phyloP scores from a whole-genome alignment of 2,329 filamentous ascomycete genomes.

The Pseudogymnoascus pannorum region DNA sequence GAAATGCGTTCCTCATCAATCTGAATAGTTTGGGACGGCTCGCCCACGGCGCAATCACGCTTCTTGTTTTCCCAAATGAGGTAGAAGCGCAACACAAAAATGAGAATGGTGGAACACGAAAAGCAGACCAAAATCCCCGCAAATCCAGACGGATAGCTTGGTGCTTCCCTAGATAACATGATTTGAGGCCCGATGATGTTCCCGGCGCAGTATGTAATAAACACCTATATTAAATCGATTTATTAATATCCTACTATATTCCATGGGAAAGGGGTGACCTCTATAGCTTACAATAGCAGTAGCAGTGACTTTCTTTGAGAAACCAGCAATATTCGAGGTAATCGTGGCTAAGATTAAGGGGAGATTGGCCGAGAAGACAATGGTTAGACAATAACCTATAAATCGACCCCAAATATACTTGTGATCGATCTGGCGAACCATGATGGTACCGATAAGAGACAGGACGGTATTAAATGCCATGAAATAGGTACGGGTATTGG shows the following conservation, averaged over 20 bases:
- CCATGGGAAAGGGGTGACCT: background rate
- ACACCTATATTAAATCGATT: conserved; percentile 11
- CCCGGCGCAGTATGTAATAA: conserved; percentile 23
- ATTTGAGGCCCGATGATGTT: conserved; percentile 22
- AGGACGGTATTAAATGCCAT: conserved; percentile 17
- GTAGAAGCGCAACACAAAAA: conserved; percentile 20
- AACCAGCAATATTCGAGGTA: conserved; percentile 24
- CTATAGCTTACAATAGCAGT: conserved; percentile 18
- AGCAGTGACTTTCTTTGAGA: conserved; percentile 29
- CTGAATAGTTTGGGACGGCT: background rate
- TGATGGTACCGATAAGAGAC: conserved; percentile 22
- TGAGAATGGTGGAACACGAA: conserved; percentile 15
- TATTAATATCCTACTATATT: background rate
- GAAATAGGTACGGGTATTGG: conserved; percentile 21
- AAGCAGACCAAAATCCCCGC: conserved; percentile 24
- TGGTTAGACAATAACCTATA: conserved; percentile 26
- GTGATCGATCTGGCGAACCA: conserved; percentile 20
- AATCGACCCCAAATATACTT: conserved; percentile 20
- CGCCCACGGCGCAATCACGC: background rate
- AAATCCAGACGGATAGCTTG: conserved; percentile 23
- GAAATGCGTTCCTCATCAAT: conserved; percentile 6
- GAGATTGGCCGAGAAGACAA: conserved; percentile 25
- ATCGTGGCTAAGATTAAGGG: conserved; percentile 27
- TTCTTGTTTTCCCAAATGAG: conserved; percentile 20
- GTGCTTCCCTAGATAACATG: conserved; percentile 14